Base-by-base conservation (phyloP, 129 eudicot species). In the Tanacetum coccineum region DNA sequence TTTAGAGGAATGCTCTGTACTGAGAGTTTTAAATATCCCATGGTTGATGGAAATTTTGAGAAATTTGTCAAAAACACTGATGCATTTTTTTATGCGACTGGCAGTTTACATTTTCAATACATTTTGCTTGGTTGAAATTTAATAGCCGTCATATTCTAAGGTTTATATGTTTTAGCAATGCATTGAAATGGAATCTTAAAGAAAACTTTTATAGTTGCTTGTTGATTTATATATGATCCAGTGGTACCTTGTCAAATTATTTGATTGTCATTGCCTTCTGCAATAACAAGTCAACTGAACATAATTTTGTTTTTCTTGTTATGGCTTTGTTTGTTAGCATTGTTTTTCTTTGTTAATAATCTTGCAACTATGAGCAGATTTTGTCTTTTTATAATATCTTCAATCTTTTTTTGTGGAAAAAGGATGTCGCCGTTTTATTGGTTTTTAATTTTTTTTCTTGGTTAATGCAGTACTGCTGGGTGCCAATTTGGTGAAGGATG, bases 401-500 rank as follows among this genome's bases (percentile, higher is more conserved):
- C 12, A n/a, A 36, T 7, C 2, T 36, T 2, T 7, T 36, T 36
- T 36, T 36, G 2, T 6, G 42, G 42, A 36, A 36, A 36, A 36
- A 6, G 42, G 26, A 30, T 30, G 13, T 51, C 4, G 12, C 45
- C 26, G 25, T 21, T 17, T 25, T 6, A 6, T 5, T 26, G 28
- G 75, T 25, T 70, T 30, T 18, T 42, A 70, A 25, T 14, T 6
- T 1, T 0, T 62, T 55, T 46, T 54, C 28, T 46, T 61, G 50
- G 1, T 12, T 61, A 42, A 47, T 80, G 76, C 84, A 86, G 93
- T 77, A 68, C 88, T 13, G 72, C 88, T 3, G 86, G 93, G 4
- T 86, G 88, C 64, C 70, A 70, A 51, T 86, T 77, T 61, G 93
- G 93, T 18, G 86, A 80, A 59, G 76, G 80, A 22, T 86, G 93